Evolutionary conservation across 768 basidiomycete species (phyloP).

Genomic region (Tylopilus sp.): DNA sequence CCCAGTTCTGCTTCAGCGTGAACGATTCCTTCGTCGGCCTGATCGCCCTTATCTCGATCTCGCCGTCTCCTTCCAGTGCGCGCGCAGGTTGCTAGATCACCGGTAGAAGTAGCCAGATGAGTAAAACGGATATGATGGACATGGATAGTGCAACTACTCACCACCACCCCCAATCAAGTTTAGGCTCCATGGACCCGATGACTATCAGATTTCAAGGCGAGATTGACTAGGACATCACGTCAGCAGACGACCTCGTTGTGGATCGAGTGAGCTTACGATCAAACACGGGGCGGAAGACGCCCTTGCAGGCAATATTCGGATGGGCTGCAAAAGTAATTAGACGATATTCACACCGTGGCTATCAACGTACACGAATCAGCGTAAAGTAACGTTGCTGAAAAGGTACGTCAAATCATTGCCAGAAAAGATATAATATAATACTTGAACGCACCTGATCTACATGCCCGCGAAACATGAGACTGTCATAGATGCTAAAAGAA

Average conservation of each 20-base stretch:
- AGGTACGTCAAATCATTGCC: conserved; percentile 3
- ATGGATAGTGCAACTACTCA: conserved; percentile 93
- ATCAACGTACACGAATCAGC: conserved; percentile 73
- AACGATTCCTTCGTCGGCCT: conserved; percentile 83
- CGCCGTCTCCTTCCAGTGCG: conserved; percentile 68
- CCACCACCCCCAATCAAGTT: conserved; percentile 88
- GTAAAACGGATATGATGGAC: conserved; percentile 75
- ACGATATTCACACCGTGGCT: neutral
- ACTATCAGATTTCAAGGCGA: conserved; percentile 98
- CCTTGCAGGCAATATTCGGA: conserved; percentile 84
- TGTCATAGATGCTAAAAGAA: conserved; percentile 91
- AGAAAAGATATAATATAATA: neutral
- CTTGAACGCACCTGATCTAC: conserved; percentile 84
- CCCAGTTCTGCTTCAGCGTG: conserved; percentile 85
- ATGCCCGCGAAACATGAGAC: conserved; percentile 98
- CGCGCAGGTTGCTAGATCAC: conserved; percentile 77
- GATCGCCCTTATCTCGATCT: conserved; percentile 81
- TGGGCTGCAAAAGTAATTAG: conserved; percentile 58
- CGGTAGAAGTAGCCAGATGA: conserved; percentile 90
- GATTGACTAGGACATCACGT: conserved; percentile 49
- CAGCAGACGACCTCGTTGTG: neutral
- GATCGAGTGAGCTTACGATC: conserved; percentile 56
- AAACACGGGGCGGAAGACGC: conserved; percentile 87
- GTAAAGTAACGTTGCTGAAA: conserved; percentile 91
- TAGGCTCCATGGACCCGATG: conserved; percentile 78